phyloP scores from a whole-genome alignment of 2,329 filamentous ascomycete genomes.

The Alternaria consortialis region DNA sequence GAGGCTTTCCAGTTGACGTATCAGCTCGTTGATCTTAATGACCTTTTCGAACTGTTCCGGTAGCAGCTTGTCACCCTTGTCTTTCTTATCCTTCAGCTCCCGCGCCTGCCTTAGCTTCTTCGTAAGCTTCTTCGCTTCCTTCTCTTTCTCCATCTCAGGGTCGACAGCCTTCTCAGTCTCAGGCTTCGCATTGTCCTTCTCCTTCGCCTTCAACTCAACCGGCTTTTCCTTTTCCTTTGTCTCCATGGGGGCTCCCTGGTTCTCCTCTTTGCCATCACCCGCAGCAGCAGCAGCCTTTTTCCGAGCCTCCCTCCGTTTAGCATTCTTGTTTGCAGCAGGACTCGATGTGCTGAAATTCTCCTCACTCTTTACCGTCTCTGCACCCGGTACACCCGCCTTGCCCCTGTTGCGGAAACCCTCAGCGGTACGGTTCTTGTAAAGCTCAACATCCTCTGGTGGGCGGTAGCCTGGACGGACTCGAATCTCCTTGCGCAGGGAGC shows the following conservation, averaged over 20 bases:
- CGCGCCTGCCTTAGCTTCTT: conserved; percentile 96
- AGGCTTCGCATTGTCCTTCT: conserved; percentile 25
- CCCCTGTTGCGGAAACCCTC: conserved; percentile 83
- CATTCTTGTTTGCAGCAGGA: conserved; percentile 77
- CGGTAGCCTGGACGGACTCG: conserved; percentile 92
- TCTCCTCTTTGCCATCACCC: conserved; percentile 62
- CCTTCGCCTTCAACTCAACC: conserved; percentile 23
- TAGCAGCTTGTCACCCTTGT: conserved; percentile 80
- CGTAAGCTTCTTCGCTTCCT: conserved; percentile 87
- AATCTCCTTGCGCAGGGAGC: conserved; percentile 91
- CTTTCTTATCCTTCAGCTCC: conserved; percentile 90
- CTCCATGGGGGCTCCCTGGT: conserved; percentile 48
- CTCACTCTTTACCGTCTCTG: conserved; percentile 61
- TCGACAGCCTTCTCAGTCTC: conserved; percentile 57
- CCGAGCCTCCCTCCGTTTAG: conserved; percentile 75
- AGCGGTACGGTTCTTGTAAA: conserved; percentile 93
- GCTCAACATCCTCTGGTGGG: conserved; percentile 92
- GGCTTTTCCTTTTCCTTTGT: conserved; percentile 29
- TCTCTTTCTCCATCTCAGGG: conserved; percentile 81
- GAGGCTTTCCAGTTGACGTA: conserved; percentile 84
- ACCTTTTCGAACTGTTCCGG: conserved; percentile 98
- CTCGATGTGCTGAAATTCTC: conserved; percentile 61
- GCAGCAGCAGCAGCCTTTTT: conserved; percentile 61
- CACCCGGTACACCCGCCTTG: conserved; percentile 76
- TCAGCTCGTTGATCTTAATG: conserved; percentile 93